phyloP scores from a whole-genome alignment of 306 rosid genomes.

The Dryas alaskensis region DNA sequence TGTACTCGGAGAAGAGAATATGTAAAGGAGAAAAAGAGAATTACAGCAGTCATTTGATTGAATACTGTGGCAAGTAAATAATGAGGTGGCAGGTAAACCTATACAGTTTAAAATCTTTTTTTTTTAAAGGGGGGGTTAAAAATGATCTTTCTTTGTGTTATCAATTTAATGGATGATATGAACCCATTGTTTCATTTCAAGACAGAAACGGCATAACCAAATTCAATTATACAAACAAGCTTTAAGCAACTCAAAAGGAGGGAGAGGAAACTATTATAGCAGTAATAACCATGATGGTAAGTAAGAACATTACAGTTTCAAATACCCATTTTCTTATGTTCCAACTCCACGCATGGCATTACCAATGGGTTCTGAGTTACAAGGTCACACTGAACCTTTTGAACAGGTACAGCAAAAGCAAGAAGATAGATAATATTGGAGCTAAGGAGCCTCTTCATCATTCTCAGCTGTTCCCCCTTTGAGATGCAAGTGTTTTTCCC shows the following conservation, averaged over 20 bases:
- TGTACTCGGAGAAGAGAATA: too few relatives aligned
- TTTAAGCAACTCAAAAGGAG: neutral
- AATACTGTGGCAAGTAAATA: too few relatives aligned
- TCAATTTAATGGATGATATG: too few relatives aligned
- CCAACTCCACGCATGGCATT: neutral
- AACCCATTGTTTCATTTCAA: neutral
- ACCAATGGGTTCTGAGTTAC: neutral
- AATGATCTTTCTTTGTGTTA: too few relatives aligned
- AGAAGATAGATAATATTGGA: neutral
- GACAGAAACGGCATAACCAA: neutral
- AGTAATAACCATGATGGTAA: neutral
- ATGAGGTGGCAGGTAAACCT: too few relatives aligned
- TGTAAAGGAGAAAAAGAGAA: too few relatives aligned
- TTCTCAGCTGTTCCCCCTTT: slow-evolving; percentile 77
- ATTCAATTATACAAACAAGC: neutral
- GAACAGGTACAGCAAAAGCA: neutral
- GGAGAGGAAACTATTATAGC: neutral
- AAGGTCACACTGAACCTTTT: neutral
- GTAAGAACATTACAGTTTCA: neutral
- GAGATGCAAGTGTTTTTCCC: slow-evolving; percentile 95
- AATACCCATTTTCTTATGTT: neutral
- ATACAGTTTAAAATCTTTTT: too few relatives aligned
- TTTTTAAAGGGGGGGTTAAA: too few relatives aligned
- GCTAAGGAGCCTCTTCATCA: slow-evolving; percentile 57
- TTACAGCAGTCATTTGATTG: too few relatives aligned